These are phyloP conservation scores for Hirsutella rhossiliensis DNA, from an alignment of 2,329 filamentous ascomycete species.

Conservation along the genomic window DNA sequence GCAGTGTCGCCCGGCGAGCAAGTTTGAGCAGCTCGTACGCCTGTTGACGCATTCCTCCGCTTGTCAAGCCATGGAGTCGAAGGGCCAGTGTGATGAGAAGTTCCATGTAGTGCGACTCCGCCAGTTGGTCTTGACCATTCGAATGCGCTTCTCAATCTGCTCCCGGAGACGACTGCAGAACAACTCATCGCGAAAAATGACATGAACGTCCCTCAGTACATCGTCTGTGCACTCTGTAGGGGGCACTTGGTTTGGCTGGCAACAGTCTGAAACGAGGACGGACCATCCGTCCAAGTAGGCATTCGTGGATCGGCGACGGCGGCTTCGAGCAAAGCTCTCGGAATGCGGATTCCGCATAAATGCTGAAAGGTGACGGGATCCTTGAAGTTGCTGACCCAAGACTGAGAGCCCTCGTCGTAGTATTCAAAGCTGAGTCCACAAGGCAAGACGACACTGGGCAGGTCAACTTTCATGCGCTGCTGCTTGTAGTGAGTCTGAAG, in stretches of 20 bases:
- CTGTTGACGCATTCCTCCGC: slow-evolving; percentile 2
- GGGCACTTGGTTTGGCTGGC: slow-evolving; percentile 38
- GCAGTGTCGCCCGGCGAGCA: slow-evolving; percentile 28
- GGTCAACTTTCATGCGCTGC: background rate
- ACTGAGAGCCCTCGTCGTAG: background rate
- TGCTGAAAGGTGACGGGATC: slow-evolving; percentile 31
- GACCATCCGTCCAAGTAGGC: background rate
- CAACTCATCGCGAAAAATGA: slow-evolving; percentile 29
- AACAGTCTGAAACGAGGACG: slow-evolving; percentile 36
- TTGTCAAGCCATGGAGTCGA: slow-evolving; percentile 17
- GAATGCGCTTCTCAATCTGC: slow-evolving; percentile 30
- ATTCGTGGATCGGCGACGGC: background rate
- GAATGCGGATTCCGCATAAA: slow-evolving; percentile 18
- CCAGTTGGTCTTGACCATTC: slow-evolving; percentile 40
- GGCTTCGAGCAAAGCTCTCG: background rate
- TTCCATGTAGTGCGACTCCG: slow-evolving; percentile 48
- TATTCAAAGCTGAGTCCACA: slow-evolving; percentile 4
- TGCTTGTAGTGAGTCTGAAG: slow-evolving; percentile 12
- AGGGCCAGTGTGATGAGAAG: slow-evolving; percentile 38
- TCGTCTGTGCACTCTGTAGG: slow-evolving; percentile 21
- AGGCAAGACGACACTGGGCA: slow-evolving; percentile 1
- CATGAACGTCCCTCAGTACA: slow-evolving; percentile 33
- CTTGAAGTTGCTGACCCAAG: slow-evolving; percentile 3
- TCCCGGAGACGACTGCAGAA: slow-evolving; percentile 38
- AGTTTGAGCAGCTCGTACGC: slow-evolving; percentile 23